Percentiles rank a stretch among this genome's conserved stretches.
Conservation (phyloP, 768 basidiomycete genomes). For the Pisolithus sp. region DNA sequence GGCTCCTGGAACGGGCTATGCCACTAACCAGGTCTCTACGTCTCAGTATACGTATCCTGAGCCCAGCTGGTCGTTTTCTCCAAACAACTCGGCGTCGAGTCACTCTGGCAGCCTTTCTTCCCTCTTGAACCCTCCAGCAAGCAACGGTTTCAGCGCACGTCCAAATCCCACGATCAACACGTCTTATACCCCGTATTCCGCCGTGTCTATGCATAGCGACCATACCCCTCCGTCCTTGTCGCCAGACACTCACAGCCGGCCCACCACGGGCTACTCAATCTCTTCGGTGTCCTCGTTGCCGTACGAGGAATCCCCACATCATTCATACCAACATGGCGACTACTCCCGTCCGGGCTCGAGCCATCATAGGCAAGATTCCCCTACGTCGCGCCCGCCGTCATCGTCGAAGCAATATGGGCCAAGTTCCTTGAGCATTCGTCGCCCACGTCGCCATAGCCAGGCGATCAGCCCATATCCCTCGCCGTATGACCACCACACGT, state of each 20-base stretch:
- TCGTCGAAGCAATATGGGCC: slow-evolving; percentile 52
- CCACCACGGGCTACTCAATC: slow-evolving; percentile 81
- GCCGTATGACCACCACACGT: slow-evolving; percentile 61
- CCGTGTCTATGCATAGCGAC: slow-evolving; percentile 60
- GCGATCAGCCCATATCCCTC: slow-evolving; percentile 84
- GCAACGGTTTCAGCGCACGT: slow-evolving; percentile 37
- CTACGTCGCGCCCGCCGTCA: slow-evolving; percentile 62
- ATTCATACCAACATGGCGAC: slow-evolving; percentile 39
- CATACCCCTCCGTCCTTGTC: slow-evolving; percentile 68
- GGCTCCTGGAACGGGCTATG: slow-evolving; percentile 26
- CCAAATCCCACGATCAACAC: slow-evolving; percentile 69
- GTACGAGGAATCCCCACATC: slow-evolving; percentile 51
- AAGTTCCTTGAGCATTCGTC: slow-evolving; percentile 59
- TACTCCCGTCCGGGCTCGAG: slow-evolving; percentile 72
- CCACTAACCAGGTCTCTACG: slow-evolving; percentile 33
- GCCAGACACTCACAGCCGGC: slow-evolving; percentile 66
- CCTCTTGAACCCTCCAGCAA: slow-evolving; percentile 61
- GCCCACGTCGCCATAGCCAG: slow-evolving; percentile 75
- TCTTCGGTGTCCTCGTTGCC: slow-evolving; percentile 73
- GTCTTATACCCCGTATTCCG: slow-evolving; percentile 63
- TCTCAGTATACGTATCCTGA: slow-evolving; percentile 63
- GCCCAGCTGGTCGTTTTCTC: slow-evolving; percentile 47
- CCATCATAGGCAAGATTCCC: slow-evolving; percentile 59
- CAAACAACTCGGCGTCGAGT: slow-evolving; percentile 48
- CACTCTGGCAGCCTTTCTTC: slow-evolving; percentile 75